phyloP scores from a whole-genome alignment of 208 protist genomes.

The Leishmania tarentolae region DNA sequence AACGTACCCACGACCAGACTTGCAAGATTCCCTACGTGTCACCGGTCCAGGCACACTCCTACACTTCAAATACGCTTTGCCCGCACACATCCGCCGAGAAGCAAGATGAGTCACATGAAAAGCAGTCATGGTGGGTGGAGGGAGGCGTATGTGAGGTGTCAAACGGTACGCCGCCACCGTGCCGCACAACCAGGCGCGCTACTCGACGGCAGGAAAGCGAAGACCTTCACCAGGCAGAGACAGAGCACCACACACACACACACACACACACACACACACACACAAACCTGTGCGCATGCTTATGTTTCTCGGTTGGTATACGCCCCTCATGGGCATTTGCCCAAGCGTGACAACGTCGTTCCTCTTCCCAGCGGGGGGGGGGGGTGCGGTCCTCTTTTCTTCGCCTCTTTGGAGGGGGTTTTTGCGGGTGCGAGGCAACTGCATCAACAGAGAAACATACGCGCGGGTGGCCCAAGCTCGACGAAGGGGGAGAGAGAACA shows the following conservation, averaged over 20 bases:
- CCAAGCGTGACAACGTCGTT: background rate
- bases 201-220: background rate
- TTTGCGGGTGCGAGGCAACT: background rate
- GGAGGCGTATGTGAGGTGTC: background rate
- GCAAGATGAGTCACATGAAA: background rate
- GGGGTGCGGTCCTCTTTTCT: background rate
- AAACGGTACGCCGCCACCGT: background rate
- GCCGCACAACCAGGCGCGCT: background rate
- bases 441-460: background rate
- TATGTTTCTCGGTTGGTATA: background rate
- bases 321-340: background rate
- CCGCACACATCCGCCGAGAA: background rate
- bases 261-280: background rate
- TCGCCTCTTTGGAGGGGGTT: background rate
- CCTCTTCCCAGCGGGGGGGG: background rate
- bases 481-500: background rate
- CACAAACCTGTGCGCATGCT: background rate
- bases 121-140: background rate
- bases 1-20: background rate
- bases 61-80: background rate
- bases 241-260: background rate
- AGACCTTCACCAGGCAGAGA: background rate
- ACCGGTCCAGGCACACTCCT: background rate
- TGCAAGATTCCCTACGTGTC: background rate
- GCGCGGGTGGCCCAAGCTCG: background rate